Evolutionary conservation across 495 filamentous ascomycete genomes (phyloP).

Genomic region (Physcia stellaris): DNA sequence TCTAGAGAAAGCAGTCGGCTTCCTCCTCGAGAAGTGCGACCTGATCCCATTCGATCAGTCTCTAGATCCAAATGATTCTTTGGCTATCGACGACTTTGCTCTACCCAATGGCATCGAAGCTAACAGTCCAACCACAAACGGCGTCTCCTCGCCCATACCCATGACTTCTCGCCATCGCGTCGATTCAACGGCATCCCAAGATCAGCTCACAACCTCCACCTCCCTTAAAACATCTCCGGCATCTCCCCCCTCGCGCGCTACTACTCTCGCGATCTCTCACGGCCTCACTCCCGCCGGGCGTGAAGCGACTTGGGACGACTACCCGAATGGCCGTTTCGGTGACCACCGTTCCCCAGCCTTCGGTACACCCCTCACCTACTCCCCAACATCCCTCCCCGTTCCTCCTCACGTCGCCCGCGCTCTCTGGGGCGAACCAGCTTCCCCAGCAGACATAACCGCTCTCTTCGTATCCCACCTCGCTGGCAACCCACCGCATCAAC

Average conservation of each 20-base stretch:
- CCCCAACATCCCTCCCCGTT: constrained; percentile 76
- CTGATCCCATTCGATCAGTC: constrained; percentile 49
- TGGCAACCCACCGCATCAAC: constrained; percentile 53
- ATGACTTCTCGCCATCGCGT: constrained; percentile 24
- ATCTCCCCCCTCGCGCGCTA: constrained; percentile 42
- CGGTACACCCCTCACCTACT: constrained; percentile 30
- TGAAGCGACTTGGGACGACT: constrained; percentile 98
- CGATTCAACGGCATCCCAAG: constrained; percentile 52
- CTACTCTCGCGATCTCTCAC: constrained; percentile 84
- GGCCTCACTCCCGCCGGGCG: constrained; percentile 80
- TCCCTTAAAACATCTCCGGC: constrained; percentile 27
- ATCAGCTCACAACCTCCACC: constrained; percentile 40
- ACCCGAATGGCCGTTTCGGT: constrained; percentile 93
- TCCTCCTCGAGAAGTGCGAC: constrained; percentile 75
- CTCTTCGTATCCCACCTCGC: constrained; percentile 71
- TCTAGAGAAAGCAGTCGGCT: constrained; percentile 88
- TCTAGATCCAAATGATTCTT: constrained; percentile 23
- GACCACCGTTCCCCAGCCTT: constrained; percentile 83
- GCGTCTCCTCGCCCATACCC: constrained; percentile 16
- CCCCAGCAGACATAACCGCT: constrained; percentile 51
- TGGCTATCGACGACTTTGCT: constrained; percentile 31
- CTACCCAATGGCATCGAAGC: constrained; percentile 22
- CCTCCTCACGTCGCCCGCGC: constrained; percentile 59
- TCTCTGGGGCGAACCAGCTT: constrained; percentile 70
- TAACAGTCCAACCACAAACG: constrained; percentile 21